Evolutionary conservation across 192 early-diverging fungal species (phyloP).

Genomic region (Phlyctochytrium planicorne): DNA sequence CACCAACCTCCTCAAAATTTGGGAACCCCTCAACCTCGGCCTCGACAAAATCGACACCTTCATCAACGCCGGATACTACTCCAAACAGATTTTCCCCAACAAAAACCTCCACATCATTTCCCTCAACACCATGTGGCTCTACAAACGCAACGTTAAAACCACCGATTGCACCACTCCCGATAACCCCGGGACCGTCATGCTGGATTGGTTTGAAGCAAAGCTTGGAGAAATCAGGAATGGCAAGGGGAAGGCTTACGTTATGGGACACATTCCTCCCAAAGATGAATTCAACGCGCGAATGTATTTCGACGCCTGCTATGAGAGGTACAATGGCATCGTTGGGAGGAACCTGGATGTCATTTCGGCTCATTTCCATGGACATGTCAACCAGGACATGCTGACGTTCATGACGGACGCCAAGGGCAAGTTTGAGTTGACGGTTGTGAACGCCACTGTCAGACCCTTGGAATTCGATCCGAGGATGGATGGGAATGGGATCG

Average conservation of each 20-base stretch:
- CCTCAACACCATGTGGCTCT: constrained; percentile 33
- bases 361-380: constrained; percentile 13
- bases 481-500: neutral
- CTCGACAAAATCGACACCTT: constrained; percentile 13
- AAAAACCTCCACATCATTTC: constrained; percentile 26
- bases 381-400: constrained; percentile 29
- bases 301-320: constrained; percentile 7
- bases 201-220: no score
- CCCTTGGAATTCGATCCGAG: neutral
- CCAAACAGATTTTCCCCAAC: no score
- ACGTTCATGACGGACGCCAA: constrained; percentile 24
- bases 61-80: constrained; percentile 33
- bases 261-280: constrained; percentile 1
- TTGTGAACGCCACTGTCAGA: constrained; percentile 11
- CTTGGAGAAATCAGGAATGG: no score
- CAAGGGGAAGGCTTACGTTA: neutral
- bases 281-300: neutral
- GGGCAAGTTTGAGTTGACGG: constrained; percentile 4
- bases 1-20: constrained; percentile 24
- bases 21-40: constrained; percentile 20
- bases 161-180: constrained; percentile 27
- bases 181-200: neutral
- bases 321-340: constrained; percentile 16
- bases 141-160: constrained; percentile 24
- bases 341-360: constrained; percentile 24